These are phyloP conservation scores for Podaxis pistillaris DNA, from an alignment of 768 basidiomycete species.

Conservation along the genomic window DNA sequence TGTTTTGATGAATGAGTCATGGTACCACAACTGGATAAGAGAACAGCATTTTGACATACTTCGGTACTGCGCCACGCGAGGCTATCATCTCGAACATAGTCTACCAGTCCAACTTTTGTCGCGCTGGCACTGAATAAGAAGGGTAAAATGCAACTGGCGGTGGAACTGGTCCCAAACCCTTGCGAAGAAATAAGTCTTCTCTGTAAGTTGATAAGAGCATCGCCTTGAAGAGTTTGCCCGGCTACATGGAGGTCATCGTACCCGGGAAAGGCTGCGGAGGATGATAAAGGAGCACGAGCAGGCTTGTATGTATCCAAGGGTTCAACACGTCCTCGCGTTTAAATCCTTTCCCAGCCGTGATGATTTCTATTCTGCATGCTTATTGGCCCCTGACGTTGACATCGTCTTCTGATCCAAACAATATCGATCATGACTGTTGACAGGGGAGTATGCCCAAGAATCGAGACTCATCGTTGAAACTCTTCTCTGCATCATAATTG, in stretches of 20 bases:
- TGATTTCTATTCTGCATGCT: background rate
- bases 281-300: too few species aligned
- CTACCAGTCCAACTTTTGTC: background rate
- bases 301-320: too few species aligned
- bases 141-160: background rate
- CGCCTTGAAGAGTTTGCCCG: too few species aligned
- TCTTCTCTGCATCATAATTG: too few species aligned
- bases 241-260: too few species aligned
- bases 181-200: too few species aligned
- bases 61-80: background rate
- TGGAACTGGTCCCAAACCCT: background rate
- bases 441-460: background rate
- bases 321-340: too few species aligned
- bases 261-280: too few species aligned
- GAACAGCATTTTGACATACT: background rate
- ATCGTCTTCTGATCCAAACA: background rate
- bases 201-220: too few species aligned
- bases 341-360: too few species aligned
- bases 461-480: too few species aligned
- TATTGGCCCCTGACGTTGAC: background rate
- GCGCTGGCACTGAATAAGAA: background rate
- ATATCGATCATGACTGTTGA: background rate
- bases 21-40: background rate
- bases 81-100: background rate
- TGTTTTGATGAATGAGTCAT: background rate